Evolutionary conservation across 768 basidiomycete species (phyloP), one percentile per base, ranked within the genome.

Genomic region (Lactarius pseudohatsudake): DNA sequence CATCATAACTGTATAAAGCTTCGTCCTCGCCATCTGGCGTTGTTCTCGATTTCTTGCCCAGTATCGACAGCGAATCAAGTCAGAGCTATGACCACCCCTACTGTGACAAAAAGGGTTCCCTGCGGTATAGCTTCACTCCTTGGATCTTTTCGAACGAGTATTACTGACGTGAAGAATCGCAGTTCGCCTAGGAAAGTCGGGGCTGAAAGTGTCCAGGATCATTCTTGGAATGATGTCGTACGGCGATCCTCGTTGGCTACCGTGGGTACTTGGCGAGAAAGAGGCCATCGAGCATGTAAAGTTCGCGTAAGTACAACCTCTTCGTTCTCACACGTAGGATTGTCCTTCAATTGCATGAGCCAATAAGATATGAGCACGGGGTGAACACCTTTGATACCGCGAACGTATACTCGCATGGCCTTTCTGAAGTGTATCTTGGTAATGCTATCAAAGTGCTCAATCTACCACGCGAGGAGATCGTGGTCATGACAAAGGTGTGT

Each of bases 141-240:
- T 4, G 15, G 4, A 9, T 22, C 41, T 20, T 26, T 56, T 18
- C 36, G 15, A 9, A 36, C 5, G 32, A 13, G 26, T 54, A 4
- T 30, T 28, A 22, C 62, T 58, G 30, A 64, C 10, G 4, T n/a
- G n/a, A 13, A 2, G 18, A 54, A 16, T 34, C 28, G 11, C 34
- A 72, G 73, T 72, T 22, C 73, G 75, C 41, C 72, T 75, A 13
- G 80, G 80, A 32, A 85, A 81, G 6, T 85, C 84, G 0, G 87
- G 86, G 2, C 75, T 86, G 47, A 84, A 88, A 72, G 82, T 90
- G 0, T 88, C 87, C 28, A 84, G 81, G 74, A 79, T 89, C 58
- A 87, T 89, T 53, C 77, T 90, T 0, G 88, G 88, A 1, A 82
- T 80, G 45, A 86, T 87, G 86, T 77, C 79, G n/a, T 88, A 86